Evolutionary conservation across 345 rosid species (phyloP), one percentile per base, ranked within the genome.

Genomic region (Populus alba): DNA sequence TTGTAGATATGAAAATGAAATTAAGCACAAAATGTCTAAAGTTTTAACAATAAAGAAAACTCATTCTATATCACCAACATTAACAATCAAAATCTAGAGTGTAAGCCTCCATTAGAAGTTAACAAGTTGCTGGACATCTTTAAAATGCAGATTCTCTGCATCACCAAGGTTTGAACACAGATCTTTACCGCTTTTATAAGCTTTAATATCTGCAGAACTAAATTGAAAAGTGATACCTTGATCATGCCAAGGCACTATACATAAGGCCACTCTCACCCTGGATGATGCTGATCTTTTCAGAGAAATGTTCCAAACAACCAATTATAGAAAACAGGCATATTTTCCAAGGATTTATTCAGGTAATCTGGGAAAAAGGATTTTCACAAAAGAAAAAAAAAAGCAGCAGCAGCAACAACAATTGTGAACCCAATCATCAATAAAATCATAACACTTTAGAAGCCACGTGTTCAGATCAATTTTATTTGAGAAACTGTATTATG

Each of bases 31-130:
- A 68, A 66, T 70, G 61, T 55, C 8, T 53, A 73, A 59, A 10
- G 43, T 0, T 9, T 25, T 18, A 37, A 66, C 57, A 59, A 16
- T 53, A 59, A 22, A 22, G 49, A 61, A 73, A 13, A 68, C 23
- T 29, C 70, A 9, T 15, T 16, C 35, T 15, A 13, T 25, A 9
- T 71, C 57, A 71, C 37, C 6, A 27, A 17, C 25, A 45, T 11
- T 27, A 74, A 68, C 18, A 68, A 78, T 72, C 71, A 78, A 68
- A 77, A 81, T 57, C 33, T 23, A n/a, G 72, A 4, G 35, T 25
- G 15, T 10, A 51, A 72, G 61, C 63, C n/a, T 53, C 33, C 35
- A 72, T 51, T 7, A 53, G 18, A 70, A 25, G 73, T 31, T 45
- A 45, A 22, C 71, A 27, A 53, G 59, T 53, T 0, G 25, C 0